These are phyloP conservation scores for Spathaspora hagerdaliae DNA, from an alignment of 805 yeast species.

Conservation along the genomic window DNA sequence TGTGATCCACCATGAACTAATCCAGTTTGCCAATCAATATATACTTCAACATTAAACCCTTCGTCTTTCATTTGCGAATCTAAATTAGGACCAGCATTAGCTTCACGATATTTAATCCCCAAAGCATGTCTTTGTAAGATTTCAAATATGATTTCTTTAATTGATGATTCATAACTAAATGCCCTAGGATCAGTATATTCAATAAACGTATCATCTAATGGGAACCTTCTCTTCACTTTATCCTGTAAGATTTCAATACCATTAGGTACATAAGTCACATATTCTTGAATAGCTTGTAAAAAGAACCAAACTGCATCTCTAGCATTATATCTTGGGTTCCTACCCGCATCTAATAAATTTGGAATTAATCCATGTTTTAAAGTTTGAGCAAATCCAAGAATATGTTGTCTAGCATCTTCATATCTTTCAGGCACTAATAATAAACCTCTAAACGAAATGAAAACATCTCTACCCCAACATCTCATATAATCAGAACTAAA, in stretches of 20 bases:
- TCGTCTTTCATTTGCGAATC: slow-evolving; percentile 91
- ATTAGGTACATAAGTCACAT: slow-evolving; percentile 60
- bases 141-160: slow-evolving; percentile 78
- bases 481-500: slow-evolving; percentile 89
- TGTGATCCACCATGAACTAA: slow-evolving; percentile 88
- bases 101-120: slow-evolving; percentile 86
- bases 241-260: slow-evolving; percentile 67
- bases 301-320: slow-evolving; percentile 98
- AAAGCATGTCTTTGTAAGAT: slow-evolving; percentile 82
- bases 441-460: slow-evolving; percentile 81
- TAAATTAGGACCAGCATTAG: slow-evolving; percentile 85
- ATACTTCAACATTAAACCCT: slow-evolving; percentile 81
- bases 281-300: slow-evolving; percentile 84
- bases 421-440: slow-evolving; percentile 71
- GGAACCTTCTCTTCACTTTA: slow-evolving; percentile 78
- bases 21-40: slow-evolving; percentile 88
- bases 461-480: slow-evolving; percentile 98
- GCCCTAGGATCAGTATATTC: slow-evolving; percentile 69
- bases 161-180: slow-evolving; percentile 62
- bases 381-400: slow-evolving; percentile 83
- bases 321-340: slow-evolving; percentile 92
- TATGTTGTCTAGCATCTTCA: slow-evolving; percentile 77
- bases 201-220: slow-evolving; percentile 79
- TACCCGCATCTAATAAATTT: slow-evolving; percentile 85
- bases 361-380: slow-evolving; percentile 95